Evolutionary conservation across 2,329 filamentous ascomycete genomes (phyloP), one percentile per base, ranked within the genome.

Genomic region (Neospermospora avenae): DNA sequence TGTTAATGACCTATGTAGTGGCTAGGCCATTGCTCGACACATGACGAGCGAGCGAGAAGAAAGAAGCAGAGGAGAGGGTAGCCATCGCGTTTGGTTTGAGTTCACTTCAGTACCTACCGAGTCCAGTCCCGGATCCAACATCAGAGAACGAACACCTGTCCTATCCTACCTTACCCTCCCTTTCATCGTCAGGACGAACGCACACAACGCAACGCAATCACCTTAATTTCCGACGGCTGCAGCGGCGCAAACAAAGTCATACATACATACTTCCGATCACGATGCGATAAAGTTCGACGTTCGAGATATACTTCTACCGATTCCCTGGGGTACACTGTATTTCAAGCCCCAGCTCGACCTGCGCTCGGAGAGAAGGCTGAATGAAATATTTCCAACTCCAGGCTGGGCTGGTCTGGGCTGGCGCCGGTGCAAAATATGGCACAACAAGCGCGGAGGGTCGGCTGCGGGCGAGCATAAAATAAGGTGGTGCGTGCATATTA

Each of bases 301-400:
- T 31, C 2, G 28, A n/a, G 28, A 31, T 5, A 31, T 31, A 31
- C 11, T 31, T 31, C 28, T 6, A 31, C 11, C 28, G 11, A 31
- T n/a, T n/a, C n/a, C n/a, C n/a, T n/a, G n/a, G n/a, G n/a, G n/a
- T n/a, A n/a, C n/a, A n/a, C n/a, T n/a, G n/a, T 5, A 1, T 31
- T 31, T 6, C 28, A 10, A 31, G 1, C 5, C 28, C 28, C 28
- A 31, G 28, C 28, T 3, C 11, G 14, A 51, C 28, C 31, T 51
- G 10, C 51, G 20, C 51, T 41, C 39, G 4, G 24, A 54, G 51
- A 54, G 51, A 54, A 54, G 51, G 51, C 51, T 54, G 51, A 54
- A 20, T 54, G 51, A 54, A 20, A 42, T 25, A 35, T 41, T 34
- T 16, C 5, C 28, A 31, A 31, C 28, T 31, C n/a, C n/a, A n/a